These are phyloP conservation scores for Yamadazyma atlantica DNA, from an alignment of 1,139 yeast genomes.

Conservation along the genomic window DNA sequence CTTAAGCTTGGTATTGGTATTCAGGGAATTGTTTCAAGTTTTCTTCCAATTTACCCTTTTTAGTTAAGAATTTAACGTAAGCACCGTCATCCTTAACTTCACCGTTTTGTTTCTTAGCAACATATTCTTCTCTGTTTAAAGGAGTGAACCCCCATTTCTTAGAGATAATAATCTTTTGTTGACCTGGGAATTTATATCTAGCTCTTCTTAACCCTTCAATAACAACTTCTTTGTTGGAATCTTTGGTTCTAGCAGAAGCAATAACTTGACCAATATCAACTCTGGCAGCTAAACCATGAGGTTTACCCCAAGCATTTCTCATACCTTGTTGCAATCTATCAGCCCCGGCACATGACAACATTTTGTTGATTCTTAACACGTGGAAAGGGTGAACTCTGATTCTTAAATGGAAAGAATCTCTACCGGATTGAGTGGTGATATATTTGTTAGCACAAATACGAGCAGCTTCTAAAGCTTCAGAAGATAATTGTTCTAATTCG, in stretches of 20 bases:
- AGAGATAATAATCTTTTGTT: conserved; percentile 97
- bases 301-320: conserved; percentile 99
- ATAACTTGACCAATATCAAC: conserved; percentile 98
- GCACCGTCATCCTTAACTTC: conserved; percentile 99
- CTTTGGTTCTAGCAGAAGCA: conserved; percentile 98
- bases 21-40: conserved; percentile 97
- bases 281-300: conserved; percentile 99
- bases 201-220: conserved; percentile 99
- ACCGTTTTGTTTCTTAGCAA: conserved; percentile 91
- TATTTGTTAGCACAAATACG: conserved; percentile 99
- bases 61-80: conserved; percentile 96
- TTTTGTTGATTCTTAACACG: conserved; percentile 99
- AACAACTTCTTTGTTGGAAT: conserved; percentile 94
- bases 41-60: conserved; percentile 91
- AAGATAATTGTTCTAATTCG: conserved; percentile 98
- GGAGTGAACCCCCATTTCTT: conserved; percentile 99
- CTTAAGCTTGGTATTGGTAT: conserved; percentile 56
- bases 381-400: conserved; percentile 99
- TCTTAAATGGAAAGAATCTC: conserved; percentile 99
- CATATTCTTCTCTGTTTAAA: conserved; percentile 96
- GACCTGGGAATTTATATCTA: conserved; percentile 99
- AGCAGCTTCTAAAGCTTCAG: conserved; percentile 99
- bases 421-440: conserved; percentile 95
- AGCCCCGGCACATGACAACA: conserved; percentile 99
- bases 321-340: conserved; percentile 99